Base-by-base conservation (phyloP, 129 eudicot genomes). In the Chrysanthemum makinoi region DNA sequence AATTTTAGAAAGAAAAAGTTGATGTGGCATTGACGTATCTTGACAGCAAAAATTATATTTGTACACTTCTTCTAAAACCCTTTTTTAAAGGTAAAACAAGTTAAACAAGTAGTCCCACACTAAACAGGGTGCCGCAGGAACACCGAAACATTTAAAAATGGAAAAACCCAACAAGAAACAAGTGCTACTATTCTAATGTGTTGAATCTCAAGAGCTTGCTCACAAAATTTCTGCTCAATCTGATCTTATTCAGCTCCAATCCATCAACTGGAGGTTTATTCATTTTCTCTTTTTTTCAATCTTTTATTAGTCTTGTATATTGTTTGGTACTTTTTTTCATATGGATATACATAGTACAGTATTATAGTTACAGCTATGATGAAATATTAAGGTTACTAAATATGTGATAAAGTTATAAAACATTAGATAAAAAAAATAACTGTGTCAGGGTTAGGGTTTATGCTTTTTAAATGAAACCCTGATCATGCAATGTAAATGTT, bases 261-360 rank as follows among this genome's bases (percentile, higher is more conserved):
- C 97, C 81, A 95, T 95, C 74, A 87, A 87, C 65, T 91, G 98
- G 98, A 89, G 98, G 98, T 91, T 49, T 67, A 13, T 19, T 13
- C 48, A 68, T 63, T 22, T 39, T 22, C 1, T 26, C 28, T 5
- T 20, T 20, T 1, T 35, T 20, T 50, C 75, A 20, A 69, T 51
- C 71, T 11, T 49, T 60, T 19, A 51, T 50, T 35, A 62, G 5
- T 35, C 55, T 35, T 62, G 28, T 35, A 4, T 62, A n/a, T 52
- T 28, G 52, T 14, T 52, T 63, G 15, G 26, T 18, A 1, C 8
- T 16, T 0, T 63, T 35, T 64, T 0, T 63, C 14, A 33, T 12
- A 61, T 44, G 51, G 9, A 18, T 56, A 14, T 50, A n/a, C n/a
- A 7, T 39, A 28, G 33, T 28, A 28, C 33, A 28, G 33, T 3